A percentile compares a stretch with the other conserved stretches of the same genome.
These are phyloP conservation scores for Fonsecaea monophora DNA, from an alignment of 2,329 filamentous ascomycete species.

Conservation along the genomic window DNA sequence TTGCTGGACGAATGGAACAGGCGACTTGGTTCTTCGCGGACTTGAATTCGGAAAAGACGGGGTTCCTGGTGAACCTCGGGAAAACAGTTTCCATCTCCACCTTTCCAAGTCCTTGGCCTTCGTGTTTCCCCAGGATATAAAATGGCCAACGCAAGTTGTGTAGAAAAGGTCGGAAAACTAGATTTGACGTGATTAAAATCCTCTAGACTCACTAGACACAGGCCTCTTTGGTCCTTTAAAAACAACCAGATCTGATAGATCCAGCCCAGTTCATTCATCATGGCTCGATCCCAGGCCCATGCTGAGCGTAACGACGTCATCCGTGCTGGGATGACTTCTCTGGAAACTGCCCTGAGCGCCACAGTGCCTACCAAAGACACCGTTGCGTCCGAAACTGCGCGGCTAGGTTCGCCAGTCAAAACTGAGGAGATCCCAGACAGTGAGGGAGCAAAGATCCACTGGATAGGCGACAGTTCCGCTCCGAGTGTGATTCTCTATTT, in stretches of 20 bases:
- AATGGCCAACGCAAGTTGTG: not conserved
- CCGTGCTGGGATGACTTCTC: not conserved
- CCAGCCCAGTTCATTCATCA: not conserved
- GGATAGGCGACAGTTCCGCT: constrained; percentile 19
- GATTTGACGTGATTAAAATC: not conserved
- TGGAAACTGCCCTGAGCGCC: not conserved
- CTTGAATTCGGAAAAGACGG: not conserved
- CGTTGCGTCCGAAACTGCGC: not conserved
- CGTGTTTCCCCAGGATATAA: not conserved
- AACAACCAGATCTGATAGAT: not conserved
- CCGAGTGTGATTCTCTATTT: constrained; percentile 25
- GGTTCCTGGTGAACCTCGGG: not conserved
- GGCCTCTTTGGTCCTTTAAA: not conserved
- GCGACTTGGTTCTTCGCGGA: constrained; percentile 41
- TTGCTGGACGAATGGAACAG: constrained; percentile 59
- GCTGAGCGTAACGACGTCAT: constrained; percentile 2
- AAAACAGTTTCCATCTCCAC: not conserved
- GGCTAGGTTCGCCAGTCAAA: not conserved
- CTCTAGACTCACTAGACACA: not conserved
- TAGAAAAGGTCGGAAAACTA: not conserved
- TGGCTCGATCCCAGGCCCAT: constrained; percentile 18
- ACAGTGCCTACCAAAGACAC: not conserved
- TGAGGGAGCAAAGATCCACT: constrained; percentile 22
- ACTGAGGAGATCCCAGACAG: constrained; percentile 20
- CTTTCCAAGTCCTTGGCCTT: not conserved